Percentiles rank a stretch among this genome's conserved stretches.
Evolutionary conservation across 148 eudicot genomes (phyloP).

Genomic region (Rhododendron williamsianum): DNA sequence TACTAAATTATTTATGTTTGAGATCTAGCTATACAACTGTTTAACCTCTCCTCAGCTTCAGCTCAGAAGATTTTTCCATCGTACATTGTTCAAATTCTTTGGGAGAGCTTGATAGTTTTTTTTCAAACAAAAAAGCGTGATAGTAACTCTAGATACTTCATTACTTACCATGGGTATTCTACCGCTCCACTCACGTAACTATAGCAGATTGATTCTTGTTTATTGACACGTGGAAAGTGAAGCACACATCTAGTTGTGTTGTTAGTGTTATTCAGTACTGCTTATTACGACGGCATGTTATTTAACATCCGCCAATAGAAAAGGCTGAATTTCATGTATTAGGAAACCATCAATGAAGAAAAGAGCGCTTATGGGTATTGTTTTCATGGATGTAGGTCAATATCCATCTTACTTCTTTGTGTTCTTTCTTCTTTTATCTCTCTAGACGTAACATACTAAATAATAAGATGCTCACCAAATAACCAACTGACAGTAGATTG

Average conservation of each 20-base stretch:
- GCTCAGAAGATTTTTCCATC: background rate
- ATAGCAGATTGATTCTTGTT: background rate
- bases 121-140: background rate
- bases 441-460: background rate
- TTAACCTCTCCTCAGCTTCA: background rate
- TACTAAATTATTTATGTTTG: background rate
- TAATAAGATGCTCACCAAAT: background rate
- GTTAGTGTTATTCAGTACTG: background rate
- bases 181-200: background rate
- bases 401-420: background rate
- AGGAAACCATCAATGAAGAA: background rate
- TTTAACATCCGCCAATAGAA: background rate
- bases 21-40: background rate
- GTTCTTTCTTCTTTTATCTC: background rate
- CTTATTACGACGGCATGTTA: background rate
- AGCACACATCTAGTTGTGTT: background rate
- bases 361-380: background rate
- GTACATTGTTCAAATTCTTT: background rate
- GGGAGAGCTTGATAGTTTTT: slow-evolving; percentile 3
- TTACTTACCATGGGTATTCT: background rate
- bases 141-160: background rate
- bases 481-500: background rate
- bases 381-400: background rate
- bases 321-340: background rate
- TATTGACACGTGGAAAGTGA: background rate